Evolutionary conservation across 169 alveolate species (phyloP), one percentile per base, ranked within the genome.

Genomic region (Fabrea salina): DNA sequence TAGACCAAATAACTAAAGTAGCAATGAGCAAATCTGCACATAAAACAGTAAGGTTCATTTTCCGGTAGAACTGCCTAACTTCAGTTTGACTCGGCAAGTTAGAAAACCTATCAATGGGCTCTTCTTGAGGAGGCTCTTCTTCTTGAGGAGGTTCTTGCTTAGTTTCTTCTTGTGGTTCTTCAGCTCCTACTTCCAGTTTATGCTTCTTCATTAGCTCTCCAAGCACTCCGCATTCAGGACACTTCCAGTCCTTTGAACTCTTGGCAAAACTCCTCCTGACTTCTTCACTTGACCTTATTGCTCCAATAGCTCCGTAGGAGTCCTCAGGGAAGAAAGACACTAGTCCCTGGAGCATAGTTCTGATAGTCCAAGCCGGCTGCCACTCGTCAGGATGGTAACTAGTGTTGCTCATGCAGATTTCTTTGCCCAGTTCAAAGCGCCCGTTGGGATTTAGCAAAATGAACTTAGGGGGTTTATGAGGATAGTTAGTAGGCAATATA

Each of bases 281-380:
- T 13, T 61, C 74, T 16, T 61, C 74, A 16, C 37, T 16, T 1
- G 74, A 47, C 1, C 50, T 37, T 43, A 67, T 41, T n/a, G 78
- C 78, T 11, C 78, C 78, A 19, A 67, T 27, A 1, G 61, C 78
- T 22, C 40, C 61, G 1, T 67, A 56, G 44, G 74, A 1, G 32
- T 67, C 59, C 2, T 67, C 56, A 39, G 97, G 96, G 78, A 94
- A 89, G 84, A 93, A 95, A 54, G 96, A 93, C 32, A 94, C 88
- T 4, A 96, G 93, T 19, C 97, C 98, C 39, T 89, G 94, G 7
- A 96, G 83, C 81, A 96, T 95, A 25, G 96, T 94, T 51, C 96
- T 87, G 66, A 95, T 92, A 41, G 96, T 95, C 98, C 98, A 96
- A 39, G 97, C 95, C 13, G 98, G 97, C 74, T 95, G 96, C 98